phyloP scores from a whole-genome alignment of 2,329 filamentous ascomycete genomes.

The Paramyrothecium roridum region DNA sequence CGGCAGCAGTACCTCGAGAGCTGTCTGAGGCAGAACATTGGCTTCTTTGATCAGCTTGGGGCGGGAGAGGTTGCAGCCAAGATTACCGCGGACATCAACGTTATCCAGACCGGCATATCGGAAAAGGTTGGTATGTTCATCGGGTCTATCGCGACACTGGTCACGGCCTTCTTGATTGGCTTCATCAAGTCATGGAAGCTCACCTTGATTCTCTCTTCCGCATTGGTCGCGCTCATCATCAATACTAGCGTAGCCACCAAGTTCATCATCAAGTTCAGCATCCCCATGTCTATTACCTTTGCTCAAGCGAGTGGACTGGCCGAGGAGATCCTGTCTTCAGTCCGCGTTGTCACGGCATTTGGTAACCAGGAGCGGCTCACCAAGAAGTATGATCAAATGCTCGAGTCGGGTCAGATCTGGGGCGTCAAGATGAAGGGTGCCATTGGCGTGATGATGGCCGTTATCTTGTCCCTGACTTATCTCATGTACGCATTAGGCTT shows the following conservation, averaged over 20 bases:
- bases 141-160: slow-evolving; percentile 67
- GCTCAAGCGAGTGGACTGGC: slow-evolving; percentile 76
- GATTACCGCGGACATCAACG: slow-evolving; percentile 80
- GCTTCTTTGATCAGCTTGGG: slow-evolving; percentile 41
- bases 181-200: slow-evolving; percentile 84
- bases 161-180: slow-evolving; percentile 76
- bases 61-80: slow-evolving; percentile 24
- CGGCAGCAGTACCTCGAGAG: slow-evolving; percentile 40
- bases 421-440: slow-evolving; percentile 67
- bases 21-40: slow-evolving; percentile 45
- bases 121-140: slow-evolving; percentile 73
- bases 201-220: slow-evolving; percentile 73
- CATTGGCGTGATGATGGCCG: slow-evolving; percentile 68
- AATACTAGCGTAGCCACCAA: slow-evolving; percentile 65
- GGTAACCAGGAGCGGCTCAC: slow-evolving; percentile 80
- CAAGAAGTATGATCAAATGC: slow-evolving; percentile 68
- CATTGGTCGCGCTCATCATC: slow-evolving; percentile 66
- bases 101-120: slow-evolving; percentile 81
- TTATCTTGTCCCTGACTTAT: slow-evolving; percentile 72
- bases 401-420: slow-evolving; percentile 63
- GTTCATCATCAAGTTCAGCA: slow-evolving; percentile 72
- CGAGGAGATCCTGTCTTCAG: slow-evolving; percentile 82
- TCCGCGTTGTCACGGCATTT: slow-evolving; percentile 82
- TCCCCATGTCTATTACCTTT: slow-evolving; percentile 67
- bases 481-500: slow-evolving; percentile 76